These are phyloP conservation scores for Nemania bipapillata DNA, from an alignment of 2,329 filamentous ascomycete genomes.

Conservation along the genomic window DNA sequence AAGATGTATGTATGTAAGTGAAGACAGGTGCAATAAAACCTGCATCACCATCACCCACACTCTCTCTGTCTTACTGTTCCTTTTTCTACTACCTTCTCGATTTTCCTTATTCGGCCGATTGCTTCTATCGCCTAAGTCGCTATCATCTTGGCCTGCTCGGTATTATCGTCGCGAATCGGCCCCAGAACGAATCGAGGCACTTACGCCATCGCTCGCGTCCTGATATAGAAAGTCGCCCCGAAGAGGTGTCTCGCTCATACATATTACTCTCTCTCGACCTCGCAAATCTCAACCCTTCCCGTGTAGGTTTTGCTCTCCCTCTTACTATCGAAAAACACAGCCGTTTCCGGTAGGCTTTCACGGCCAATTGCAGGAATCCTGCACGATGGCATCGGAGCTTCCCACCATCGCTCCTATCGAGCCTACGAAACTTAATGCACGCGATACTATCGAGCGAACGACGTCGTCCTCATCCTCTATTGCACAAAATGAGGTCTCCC, in stretches of 20 bases:
- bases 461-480: conserved; percentile 40
- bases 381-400: conserved; percentile 30
- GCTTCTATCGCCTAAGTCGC: neutral
- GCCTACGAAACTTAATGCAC: conserved; percentile 10
- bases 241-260: neutral
- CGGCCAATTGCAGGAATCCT: conserved; percentile 23
- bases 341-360: conserved; percentile 14
- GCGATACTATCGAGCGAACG: conserved; percentile 32
- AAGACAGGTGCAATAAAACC: neutral
- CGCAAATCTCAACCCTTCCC: neutral
- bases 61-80: conserved; percentile 15
- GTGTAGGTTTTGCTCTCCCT: neutral
- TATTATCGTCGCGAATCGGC: neutral
- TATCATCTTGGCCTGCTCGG: neutral
- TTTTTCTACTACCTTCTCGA: neutral
- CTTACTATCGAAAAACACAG: conserved; percentile 5
- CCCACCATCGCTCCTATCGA: neutral
- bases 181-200: neutral
- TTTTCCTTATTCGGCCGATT: neutral
- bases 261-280: neutral
- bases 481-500: conserved; percentile 34
- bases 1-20: neutral
- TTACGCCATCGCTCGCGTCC: neutral
- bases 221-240: neutral
- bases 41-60: conserved; percentile 7